Base-by-base conservation (phyloP, 148 eudicot species). In the Chenopodium album region DNA sequence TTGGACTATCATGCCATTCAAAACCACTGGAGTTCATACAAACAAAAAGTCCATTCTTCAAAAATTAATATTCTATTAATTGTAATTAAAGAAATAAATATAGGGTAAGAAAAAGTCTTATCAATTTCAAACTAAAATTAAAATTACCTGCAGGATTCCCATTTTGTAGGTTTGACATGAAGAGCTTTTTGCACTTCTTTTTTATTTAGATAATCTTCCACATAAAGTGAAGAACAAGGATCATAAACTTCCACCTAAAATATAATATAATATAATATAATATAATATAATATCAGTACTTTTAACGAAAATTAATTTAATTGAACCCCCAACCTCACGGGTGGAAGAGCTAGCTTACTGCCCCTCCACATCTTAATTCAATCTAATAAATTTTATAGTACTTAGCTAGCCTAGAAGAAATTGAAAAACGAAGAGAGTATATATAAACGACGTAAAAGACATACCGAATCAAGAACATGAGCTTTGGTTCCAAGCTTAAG, bases 131-230 rank as follows among this genome's bases (percentile, higher is more conserved):
- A 71, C 44, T 37, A 11, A 41, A 79, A 4, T 29, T 1, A 52
- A 32, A 81, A 3, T 50, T 85, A 87, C 90, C 88, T 86, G 90
- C 90, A 87, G 8, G 79, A 52, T 71, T 17, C 50, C 88, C 90
- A 87, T 11, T 79, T 82, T 68, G 83, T 86, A 54, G 83, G 86
- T 65, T 82, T 87, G 23, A 65, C 88, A 81, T 89, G 88, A 14
- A 89, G 84, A 37, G 92, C 92, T 66, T 71, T 84, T 67, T 89
- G 92, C 23, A 89, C 92, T 2, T 84, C 86, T 78, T 84, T 26
- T 9, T 28, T 78, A 60, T 89, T 89, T 48, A 89, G 75, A 71
- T 89, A 89, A 67, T 78, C 60, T 1, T 79, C 78, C 26, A 89
- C 86, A 67, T 87, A 85, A 17, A 1, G 31, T 44, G 79, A 76